Evolutionary conservation across 1,139 yeast species (phyloP).

Genomic region (Blastobotrys aristatus): DNA sequence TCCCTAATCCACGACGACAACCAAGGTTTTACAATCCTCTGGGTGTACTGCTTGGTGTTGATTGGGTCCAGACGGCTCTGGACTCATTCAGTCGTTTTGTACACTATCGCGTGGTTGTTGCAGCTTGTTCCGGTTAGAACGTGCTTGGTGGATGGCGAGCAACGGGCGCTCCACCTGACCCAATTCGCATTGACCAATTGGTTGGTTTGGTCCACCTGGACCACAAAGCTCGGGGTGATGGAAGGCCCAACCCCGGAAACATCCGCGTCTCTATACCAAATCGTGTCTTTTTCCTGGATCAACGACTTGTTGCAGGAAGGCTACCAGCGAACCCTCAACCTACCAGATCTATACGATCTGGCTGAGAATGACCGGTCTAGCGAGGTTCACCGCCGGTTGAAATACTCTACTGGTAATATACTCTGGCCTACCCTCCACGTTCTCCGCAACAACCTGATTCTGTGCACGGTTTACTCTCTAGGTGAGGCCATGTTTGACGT

Average conservation of each 20-base stretch:
- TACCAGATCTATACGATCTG: not conserved
- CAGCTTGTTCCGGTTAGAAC: not conserved
- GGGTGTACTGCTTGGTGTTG: not conserved
- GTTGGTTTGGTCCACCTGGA: not conserved
- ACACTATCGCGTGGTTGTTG: not conserved
- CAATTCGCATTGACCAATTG: not conserved
- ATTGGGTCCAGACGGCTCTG: not conserved
- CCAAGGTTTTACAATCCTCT: not conserved
- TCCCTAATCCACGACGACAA: not conserved
- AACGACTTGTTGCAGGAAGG: not conserved
- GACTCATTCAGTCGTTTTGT: not conserved
- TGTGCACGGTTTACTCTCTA: not conserved
- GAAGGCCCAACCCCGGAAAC: not conserved
- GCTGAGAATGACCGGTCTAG: not conserved
- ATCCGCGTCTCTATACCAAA: not conserved
- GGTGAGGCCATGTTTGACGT: constrained; percentile 57
- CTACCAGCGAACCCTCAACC: not conserved
- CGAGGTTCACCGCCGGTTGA: not conserved
- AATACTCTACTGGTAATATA: not conserved
- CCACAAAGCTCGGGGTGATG: not conserved
- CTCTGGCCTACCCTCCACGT: not conserved
- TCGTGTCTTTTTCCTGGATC: not conserved
- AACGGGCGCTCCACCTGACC: not conserved
- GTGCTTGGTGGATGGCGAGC: not conserved
- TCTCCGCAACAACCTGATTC: not conserved